Conservation (phyloP, 2,329 filamentous ascomycete genomes). For the Thermomyces lanuginosus region DNA sequence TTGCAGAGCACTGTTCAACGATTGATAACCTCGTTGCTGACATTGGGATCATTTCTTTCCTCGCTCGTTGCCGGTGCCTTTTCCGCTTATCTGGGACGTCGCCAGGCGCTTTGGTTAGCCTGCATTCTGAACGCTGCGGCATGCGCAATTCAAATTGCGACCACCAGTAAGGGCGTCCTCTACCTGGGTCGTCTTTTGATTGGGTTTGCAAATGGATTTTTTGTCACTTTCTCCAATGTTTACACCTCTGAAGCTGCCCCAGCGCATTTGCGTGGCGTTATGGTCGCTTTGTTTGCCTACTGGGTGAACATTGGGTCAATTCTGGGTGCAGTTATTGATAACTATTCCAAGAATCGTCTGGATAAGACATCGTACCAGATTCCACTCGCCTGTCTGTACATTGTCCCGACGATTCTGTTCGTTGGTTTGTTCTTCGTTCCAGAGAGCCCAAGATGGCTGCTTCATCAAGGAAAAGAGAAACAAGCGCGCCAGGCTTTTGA, state of each 20-base stretch:
- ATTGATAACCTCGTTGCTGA: conserved; percentile 37
- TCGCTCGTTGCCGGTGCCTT: conserved; percentile 34
- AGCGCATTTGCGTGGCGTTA: conserved; percentile 33
- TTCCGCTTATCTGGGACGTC: conserved; percentile 32
- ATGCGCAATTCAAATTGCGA: conserved; percentile 30
- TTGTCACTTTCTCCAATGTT: conserved; percentile 32
- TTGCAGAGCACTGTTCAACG: conserved; percentile 34
- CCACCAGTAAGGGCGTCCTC: conserved; percentile 23
- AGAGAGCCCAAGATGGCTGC: conserved; percentile 14
- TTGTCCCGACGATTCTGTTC: conserved; percentile 11
- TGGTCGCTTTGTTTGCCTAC: conserved; percentile 32
- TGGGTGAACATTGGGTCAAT: conserved; percentile 11
- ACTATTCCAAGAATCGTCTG: conserved; percentile 13
- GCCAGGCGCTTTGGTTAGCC: conserved; percentile 32
- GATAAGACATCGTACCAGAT: conserved; percentile 16
- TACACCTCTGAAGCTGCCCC: conserved; percentile 35
- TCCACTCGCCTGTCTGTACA: conserved; percentile 11
- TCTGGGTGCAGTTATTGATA: conserved; percentile 10
- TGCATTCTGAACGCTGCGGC: conserved; percentile 31
- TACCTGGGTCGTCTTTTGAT: conserved; percentile 34
- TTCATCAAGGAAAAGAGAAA: conserved; percentile 10
- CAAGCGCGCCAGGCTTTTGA: conserved; percentile 23
- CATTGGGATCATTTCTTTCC: conserved; percentile 35
- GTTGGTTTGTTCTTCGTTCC: conserved; percentile 14
- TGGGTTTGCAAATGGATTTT: conserved; percentile 29